A percentile compares a stretch with the other conserved stretches of the same genome.
Evolutionary conservation across 169 alveolate genomes (phyloP).

Genomic region (Plasmodium fragile): DNA sequence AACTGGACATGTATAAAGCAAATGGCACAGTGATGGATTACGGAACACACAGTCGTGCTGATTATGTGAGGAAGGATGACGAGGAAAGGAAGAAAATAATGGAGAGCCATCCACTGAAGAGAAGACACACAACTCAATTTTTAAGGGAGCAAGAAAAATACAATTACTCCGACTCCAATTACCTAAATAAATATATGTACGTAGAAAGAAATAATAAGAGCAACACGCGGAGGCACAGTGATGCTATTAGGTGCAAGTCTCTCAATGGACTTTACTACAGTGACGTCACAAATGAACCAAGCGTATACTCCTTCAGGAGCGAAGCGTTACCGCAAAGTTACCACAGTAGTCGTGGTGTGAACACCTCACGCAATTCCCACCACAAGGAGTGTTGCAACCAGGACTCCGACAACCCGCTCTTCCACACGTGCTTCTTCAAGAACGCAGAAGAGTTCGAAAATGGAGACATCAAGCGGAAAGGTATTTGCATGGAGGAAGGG

Average conservation of each 20-base stretch:
- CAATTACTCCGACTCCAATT: constrained; percentile 15
- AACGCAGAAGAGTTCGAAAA: constrained; percentile 49
- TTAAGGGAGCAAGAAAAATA: constrained; percentile 21
- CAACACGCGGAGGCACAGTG: constrained; percentile 52
- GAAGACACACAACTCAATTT: constrained; percentile 67
- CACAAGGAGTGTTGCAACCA: background rate
- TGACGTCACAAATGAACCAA: background rate
- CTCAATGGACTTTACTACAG: constrained; percentile 11
- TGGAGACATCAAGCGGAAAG: constrained; percentile 38
- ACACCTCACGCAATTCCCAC: background rate
- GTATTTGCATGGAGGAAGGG: background rate
- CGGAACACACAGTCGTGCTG: background rate
- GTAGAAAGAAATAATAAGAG: background rate
- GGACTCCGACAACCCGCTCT: constrained; percentile 13
- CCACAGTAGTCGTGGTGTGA: background rate
- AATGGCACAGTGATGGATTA: background rate
- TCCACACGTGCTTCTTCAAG: constrained; percentile 40
- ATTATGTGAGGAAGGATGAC: background rate
- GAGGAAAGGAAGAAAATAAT: background rate
- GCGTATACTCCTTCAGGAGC: background rate
- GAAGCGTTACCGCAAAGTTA: background rate
- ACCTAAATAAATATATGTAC: constrained; percentile 6
- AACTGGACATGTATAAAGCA: background rate
- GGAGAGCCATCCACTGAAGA: constrained; percentile 9
- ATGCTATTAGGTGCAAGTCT: constrained; percentile 2